Base-by-base conservation (phyloP, 352 stramenopile species). In the Aphanomyces stellatus region DNA sequence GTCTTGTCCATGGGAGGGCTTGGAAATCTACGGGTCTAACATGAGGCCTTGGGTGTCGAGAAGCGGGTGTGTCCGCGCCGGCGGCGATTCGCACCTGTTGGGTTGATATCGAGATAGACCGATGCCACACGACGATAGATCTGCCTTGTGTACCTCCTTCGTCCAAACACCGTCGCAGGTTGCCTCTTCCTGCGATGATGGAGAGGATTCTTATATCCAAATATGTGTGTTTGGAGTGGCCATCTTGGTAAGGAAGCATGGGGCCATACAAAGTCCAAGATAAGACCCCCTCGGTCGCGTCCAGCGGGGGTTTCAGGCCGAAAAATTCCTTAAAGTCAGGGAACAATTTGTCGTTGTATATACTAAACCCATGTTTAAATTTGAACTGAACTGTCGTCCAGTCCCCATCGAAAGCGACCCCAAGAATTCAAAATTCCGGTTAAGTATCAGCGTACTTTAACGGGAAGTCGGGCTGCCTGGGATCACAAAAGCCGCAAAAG, bases 1-100 rank as follows among this genome's bases (percentile, higher is more conserved):
- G 80, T 43, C 40, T 63, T 63, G 55, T 63, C 55, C 55, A 63
- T 63, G 27, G 30, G 31, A 43, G 15, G 27, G 33, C 22, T 2
- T 6, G 17, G 5, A 31, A 25, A 11, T 48, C 55, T 34, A 48
- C 55, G 4, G 30, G 6, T 7, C n/a, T n/a, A n/a, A n/a, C 4
- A 22, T 13, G 3, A 57, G 7, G 6, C 6, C 5, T 57, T 33
- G n/a, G 28, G 13, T 37, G 27, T 24, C 8, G 49, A 31, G 43
- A 53, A 8, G 43, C 7, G 24, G 27, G 28, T 22, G 24, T 22
- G n/a, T 57, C 49, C 19, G 19, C 49, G 49, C 49, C n/a, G 49
- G 49, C 42, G 13, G 42, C 42, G 42, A n/a, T n/a, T 2, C 37
- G 13, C 37, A 46, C 37, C 55, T 63, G 30, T 8, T 35, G 49